These are phyloP conservation scores for Cutaneotrichosporon cavernicola DNA, from an alignment of 1,284 basidiomycete genomes.

Conservation along the genomic window DNA sequence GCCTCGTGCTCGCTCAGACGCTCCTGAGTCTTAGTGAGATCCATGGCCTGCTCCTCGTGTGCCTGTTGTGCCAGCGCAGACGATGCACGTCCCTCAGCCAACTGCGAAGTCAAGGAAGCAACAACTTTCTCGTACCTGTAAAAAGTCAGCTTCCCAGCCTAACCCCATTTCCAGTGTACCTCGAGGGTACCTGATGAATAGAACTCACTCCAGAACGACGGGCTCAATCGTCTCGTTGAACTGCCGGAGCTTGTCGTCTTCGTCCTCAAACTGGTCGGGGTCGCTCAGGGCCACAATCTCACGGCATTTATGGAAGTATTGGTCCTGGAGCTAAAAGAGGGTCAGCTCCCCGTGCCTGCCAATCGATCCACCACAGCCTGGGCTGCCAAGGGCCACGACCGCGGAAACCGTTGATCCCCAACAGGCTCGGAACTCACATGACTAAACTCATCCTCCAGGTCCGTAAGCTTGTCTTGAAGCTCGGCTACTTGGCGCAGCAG, in stretches of 20 bases:
- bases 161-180: neutral
- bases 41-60: slow-evolving; percentile 82
- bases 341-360: slow-evolving; percentile 7
- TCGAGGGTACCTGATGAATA: neutral
- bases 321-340: slow-evolving; percentile 40
- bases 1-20: slow-evolving; percentile 74
- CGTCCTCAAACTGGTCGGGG: slow-evolving; percentile 26
- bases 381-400: neutral
- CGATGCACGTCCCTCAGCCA: slow-evolving; percentile 83
- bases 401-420: neutral
- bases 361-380: neutral
- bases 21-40: slow-evolving; percentile 65
- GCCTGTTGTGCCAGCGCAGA: slow-evolving; percentile 51
- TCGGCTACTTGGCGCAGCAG: slow-evolving; percentile 56
- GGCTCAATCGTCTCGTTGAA: slow-evolving; percentile 97
- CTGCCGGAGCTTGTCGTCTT: slow-evolving; percentile 54
- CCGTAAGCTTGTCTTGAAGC: slow-evolving; percentile 26
- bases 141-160: slow-evolving; percentile 3
- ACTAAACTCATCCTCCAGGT: slow-evolving; percentile 50
- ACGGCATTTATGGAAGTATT: slow-evolving; percentile 45
- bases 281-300: slow-evolving; percentile 44
- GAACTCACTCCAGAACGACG: slow-evolving; percentile 77
- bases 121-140: slow-evolving; percentile 88
- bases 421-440: slow-evolving; percentile 32
- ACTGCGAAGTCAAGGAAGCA: slow-evolving; percentile 81